Conservation (phyloP, 139 green algal species). For the Micromonas pusilla region DNA sequence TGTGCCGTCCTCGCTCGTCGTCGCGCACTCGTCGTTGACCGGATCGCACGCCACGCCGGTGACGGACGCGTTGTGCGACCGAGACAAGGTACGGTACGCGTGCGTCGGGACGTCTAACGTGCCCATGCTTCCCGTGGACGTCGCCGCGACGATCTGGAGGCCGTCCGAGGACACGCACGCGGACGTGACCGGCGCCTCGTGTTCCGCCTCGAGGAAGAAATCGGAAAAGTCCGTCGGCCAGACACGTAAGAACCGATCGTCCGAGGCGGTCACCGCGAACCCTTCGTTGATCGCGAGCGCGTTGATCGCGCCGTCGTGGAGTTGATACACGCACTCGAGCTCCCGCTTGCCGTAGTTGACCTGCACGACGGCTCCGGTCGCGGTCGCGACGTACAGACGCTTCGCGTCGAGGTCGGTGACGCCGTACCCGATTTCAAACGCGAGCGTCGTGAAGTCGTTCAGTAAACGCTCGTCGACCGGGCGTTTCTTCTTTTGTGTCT, state of each 20-base stretch:
- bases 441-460: conserved; percentile 76
- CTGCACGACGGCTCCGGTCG: conserved; percentile 55
- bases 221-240: conserved; percentile 72
- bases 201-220: conserved; percentile 49
- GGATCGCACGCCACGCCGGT: conserved; percentile 48
- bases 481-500: too few species aligned
- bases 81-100: conserved; percentile 56
- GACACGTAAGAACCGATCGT: conserved; percentile 58
- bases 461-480: conserved; percentile 32
- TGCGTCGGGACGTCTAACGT: conserved; percentile 61
- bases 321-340: conserved; percentile 62
- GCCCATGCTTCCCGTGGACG: conserved; percentile 57
- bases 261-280: conserved; percentile 57
- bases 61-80: conserved; percentile 59
- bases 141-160: conserved; percentile 54
- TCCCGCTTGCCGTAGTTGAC: conserved; percentile 50
- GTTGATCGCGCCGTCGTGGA: conserved; percentile 65
- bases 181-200: conserved; percentile 48
- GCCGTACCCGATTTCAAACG: conserved; percentile 51
- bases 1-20: conserved; percentile 53
- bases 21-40: conserved; percentile 22
- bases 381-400: conserved; percentile 50
- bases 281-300: conserved; percentile 49
- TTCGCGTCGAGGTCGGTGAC: conserved; percentile 35
- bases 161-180: conserved; percentile 53